phyloP scores from a whole-genome alignment of 257 asterid genomes.

The Asclepias syriaca region DNA sequence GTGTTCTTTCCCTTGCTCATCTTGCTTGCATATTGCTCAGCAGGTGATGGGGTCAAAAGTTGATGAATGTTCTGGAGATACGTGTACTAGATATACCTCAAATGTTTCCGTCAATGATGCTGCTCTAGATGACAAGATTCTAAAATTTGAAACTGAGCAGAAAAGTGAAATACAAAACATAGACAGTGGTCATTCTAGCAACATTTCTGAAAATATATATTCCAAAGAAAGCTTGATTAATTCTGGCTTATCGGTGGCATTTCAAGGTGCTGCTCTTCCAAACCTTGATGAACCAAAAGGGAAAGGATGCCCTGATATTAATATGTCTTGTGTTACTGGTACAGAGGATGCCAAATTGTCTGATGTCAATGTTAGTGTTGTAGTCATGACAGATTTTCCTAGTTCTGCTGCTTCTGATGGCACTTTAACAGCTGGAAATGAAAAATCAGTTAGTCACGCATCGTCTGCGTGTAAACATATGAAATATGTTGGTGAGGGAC shows the following conservation, averaged over 20 bases:
- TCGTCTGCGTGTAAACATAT: constrained; percentile 23
- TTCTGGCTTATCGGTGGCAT: constrained; percentile 46
- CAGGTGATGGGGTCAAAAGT: constrained; percentile 43
- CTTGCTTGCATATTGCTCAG: constrained; percentile 56
- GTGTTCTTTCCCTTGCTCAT: constrained; percentile 67
- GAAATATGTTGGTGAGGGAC: constrained; percentile 30
- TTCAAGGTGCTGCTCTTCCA: constrained; percentile 36
- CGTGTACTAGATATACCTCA: constrained; percentile 36
- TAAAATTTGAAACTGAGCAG: constrained; percentile 36
- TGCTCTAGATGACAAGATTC: constrained; percentile 15
- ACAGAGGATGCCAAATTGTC: constrained; percentile 31
- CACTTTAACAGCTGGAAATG: background rate
- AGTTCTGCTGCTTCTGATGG: constrained; percentile 18
- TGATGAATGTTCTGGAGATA: constrained; percentile 62
- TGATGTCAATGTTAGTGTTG: constrained; percentile 11
- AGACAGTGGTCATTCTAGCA: constrained; percentile 40
- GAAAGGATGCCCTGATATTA: constrained; percentile 52
- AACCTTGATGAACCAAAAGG: constrained; percentile 39
- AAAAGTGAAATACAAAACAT: constrained; percentile 39
- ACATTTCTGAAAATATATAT: constrained; percentile 49
- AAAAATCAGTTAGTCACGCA: constrained; percentile 7
- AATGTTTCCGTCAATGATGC: constrained; percentile 23
- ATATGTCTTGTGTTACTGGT: constrained; percentile 48
- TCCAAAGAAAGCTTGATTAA: constrained; percentile 42
- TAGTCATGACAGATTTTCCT: constrained; percentile 18